These are phyloP conservation scores for Picochlorum sp. DNA, from an alignment of 139 green algal species.

Conservation along the genomic window DNA sequence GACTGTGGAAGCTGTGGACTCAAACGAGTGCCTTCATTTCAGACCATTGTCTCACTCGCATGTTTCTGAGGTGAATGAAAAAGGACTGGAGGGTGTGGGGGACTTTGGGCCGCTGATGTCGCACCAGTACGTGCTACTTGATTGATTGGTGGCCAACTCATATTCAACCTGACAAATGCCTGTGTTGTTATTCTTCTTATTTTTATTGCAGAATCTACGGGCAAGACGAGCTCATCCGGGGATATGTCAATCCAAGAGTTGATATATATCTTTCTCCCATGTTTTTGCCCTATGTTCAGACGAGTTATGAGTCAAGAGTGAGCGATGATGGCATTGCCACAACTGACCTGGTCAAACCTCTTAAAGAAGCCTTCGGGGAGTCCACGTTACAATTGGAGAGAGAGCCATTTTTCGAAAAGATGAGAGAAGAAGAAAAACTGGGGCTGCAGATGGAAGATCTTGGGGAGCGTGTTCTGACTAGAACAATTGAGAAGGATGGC, in stretches of 20 bases:
- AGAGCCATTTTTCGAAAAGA: slow-evolving; percentile 17
- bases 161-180: too few relatives aligned
- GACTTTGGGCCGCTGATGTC: slow-evolving; percentile 2
- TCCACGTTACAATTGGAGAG: slow-evolving; percentile 11
- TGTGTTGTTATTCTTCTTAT: too few relatives aligned
- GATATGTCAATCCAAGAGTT: slow-evolving; percentile 31
- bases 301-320: slow-evolving; percentile 20
- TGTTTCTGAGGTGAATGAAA: background rate
- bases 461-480: slow-evolving; percentile 20
- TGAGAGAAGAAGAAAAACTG: slow-evolving; percentile 4
- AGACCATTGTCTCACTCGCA: slow-evolving; percentile 15
- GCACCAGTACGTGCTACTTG: slow-evolving; percentile 2
- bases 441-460: slow-evolving; percentile 4
- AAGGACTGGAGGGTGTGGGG: background rate
- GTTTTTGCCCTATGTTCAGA: slow-evolving; percentile 33
- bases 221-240: slow-evolving; percentile 53
- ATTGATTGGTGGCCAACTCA: too few relatives aligned
- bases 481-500: background rate
- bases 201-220: slow-evolving; percentile 37
- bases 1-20: slow-evolving; percentile 14
- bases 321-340: slow-evolving; percentile 32
- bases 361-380: slow-evolving; percentile 4
- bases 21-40: slow-evolving; percentile 20
- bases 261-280: slow-evolving; percentile 34
- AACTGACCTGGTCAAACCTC: slow-evolving; percentile 18